Base-by-base conservation (phyloP, 768 basidiomycete species). In the Infundibulicybe gibba region DNA sequence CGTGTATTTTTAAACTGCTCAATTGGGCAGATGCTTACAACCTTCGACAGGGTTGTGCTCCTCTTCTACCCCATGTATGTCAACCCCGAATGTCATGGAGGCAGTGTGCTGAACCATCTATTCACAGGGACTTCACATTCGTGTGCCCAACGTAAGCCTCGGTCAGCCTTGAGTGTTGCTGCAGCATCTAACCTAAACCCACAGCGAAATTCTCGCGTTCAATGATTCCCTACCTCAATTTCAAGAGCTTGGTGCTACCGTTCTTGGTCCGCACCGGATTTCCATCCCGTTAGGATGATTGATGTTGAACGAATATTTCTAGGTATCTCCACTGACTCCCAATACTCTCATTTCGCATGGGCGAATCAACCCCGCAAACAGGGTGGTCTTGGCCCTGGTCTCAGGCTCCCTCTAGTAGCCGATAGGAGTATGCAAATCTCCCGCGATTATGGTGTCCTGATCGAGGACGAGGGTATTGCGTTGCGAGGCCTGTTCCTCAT, bases 31-130 rank as follows among this genome's bases (percentile, higher is more conserved):
- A 33, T 38, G 41, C 52, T 54, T 14, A 55, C 40, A 31, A 45
- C 32, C 39, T 44, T 46, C 47, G 34, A 13, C 54, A 94, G 93
- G 92, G 84, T 94, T n/a, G 77, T 94, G 32, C 80, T 97, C 14
- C 78, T 95, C 66, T 94, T 95, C 73, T 97, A 97, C 70, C 94
- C 94, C 5, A 80, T 95, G 89, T 91, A 70, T 53, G 85, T 66
- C 11, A 44, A 14, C 19, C 37, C 40, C 44, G 46, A 13, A 41
- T 19, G 8, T 14, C 20, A 14, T 20, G 20, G 32, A 19, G n/a
- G 21, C 32, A 21, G 14, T 20, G 45, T 32, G 13, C 43, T 56
- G 12, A 38, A 31, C 19, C 34, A 35, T 41, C 6, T 45, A 38
- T 50, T 8, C 34, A 19, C 51, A 91, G 87, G 74, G 87, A 89